Percentiles rank a stretch among this genome's conserved stretches.
These are phyloP conservation scores for Phaeotremella skinneri DNA, from an alignment of 768 basidiomycete genomes.

Conservation along the genomic window DNA sequence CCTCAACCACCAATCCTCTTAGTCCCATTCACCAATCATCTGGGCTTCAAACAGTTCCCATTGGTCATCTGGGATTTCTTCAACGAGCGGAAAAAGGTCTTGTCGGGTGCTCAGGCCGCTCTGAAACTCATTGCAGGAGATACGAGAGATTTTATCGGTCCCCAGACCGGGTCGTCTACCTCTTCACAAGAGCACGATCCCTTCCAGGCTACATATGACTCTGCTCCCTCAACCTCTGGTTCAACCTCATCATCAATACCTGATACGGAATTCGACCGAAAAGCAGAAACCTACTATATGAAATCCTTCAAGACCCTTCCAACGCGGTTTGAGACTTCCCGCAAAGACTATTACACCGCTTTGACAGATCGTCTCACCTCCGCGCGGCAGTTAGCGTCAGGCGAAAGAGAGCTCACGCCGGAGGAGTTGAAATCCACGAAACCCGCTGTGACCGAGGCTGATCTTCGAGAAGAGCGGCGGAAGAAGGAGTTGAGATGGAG, in stretches of 20 bases:
- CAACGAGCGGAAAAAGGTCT: slow-evolving; percentile 79
- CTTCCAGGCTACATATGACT: not conserved
- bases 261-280: slow-evolving; percentile 58
- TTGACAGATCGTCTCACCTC: slow-evolving; percentile 66
- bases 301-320: slow-evolving; percentile 42
- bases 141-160: slow-evolving; percentile 60
- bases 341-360: slow-evolving; percentile 71
- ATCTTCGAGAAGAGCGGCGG: slow-evolving; percentile 79
- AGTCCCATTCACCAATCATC: slow-evolving; percentile 55
- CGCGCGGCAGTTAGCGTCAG: slow-evolving; percentile 71
- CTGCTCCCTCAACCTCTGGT: slow-evolving; percentile 1
- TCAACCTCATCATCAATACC: not conserved
- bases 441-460: slow-evolving; percentile 82
- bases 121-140: slow-evolving; percentile 66
- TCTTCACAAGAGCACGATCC: slow-evolving; percentile 14
- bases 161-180: slow-evolving; percentile 6
- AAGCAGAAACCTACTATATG: slow-evolving; percentile 68
- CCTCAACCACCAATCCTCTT: slow-evolving; percentile 68
- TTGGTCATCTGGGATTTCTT: slow-evolving; percentile 88
- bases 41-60: slow-evolving; percentile 81
- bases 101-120: slow-evolving; percentile 74
- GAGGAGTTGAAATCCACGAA: slow-evolving; percentile 61
- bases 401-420: slow-evolving; percentile 78
- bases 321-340: slow-evolving; percentile 63
- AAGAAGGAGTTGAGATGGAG: slow-evolving; percentile 88